phyloP scores from a whole-genome alignment of 176 grass and related monocot genomes.

The Aechmea fasciata region DNA sequence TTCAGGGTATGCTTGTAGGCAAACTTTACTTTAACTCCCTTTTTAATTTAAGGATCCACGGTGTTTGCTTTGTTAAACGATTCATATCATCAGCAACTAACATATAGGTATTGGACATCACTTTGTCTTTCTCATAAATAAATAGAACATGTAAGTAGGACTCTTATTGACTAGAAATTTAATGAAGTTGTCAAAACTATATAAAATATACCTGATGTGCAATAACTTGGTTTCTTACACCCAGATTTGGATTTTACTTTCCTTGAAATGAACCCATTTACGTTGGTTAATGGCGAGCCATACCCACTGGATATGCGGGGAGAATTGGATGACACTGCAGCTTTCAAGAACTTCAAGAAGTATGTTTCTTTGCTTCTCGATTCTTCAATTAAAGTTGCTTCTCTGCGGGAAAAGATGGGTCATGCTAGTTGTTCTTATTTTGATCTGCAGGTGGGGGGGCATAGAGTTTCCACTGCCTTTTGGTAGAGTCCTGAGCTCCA shows the following conservation, averaged over 20 bases:
- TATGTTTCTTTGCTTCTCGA: conserved; percentile 19
- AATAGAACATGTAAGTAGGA: not conserved
- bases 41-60: not conserved
- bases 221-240: conserved; percentile 6
- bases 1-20: conserved; percentile 47
- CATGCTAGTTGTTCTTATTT: conserved; percentile 8
- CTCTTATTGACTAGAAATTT: no score
- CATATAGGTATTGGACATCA: not conserved
- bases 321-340: conserved; percentile 90
- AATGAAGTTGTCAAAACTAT: not conserved
- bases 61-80: not conserved
- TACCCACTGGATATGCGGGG: conserved; percentile 90
- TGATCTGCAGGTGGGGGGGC: conserved; percentile 55
- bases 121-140: not conserved
- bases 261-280: conserved; percentile 96
- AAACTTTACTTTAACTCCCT: not conserved
- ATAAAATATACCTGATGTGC: not conserved
- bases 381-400: not conserved
- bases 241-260: conserved; percentile 92
- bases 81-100: not conserved
- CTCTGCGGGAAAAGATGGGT: not conserved
- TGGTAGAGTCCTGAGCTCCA: conserved; percentile 61
- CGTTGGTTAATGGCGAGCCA: conserved; percentile 73
- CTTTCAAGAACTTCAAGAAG: conserved; percentile 99
- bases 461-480: conserved; percentile 84